Percentiles rank a stretch among this genome's conserved stretches.
phyloP scores from a whole-genome alignment of 352 stramenopile genomes.

The Pythium sp. region DNA sequence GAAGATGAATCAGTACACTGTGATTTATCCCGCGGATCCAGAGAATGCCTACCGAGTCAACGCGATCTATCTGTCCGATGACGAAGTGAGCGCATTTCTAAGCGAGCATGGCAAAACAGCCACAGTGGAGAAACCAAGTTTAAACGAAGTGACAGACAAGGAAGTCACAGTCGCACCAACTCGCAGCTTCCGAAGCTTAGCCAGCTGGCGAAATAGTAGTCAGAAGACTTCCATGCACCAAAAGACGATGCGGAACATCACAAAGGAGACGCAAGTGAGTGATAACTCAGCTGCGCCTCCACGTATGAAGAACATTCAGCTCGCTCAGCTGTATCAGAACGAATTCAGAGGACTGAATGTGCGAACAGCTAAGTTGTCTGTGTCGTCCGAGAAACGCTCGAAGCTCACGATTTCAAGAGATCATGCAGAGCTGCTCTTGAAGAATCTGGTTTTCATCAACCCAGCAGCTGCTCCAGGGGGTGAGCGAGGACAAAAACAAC shows the following conservation, averaged over 20 bases:
- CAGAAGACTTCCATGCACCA: slow-evolving; percentile 24
- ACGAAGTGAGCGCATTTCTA: slow-evolving; percentile 38
- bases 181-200: slow-evolving; percentile 9
- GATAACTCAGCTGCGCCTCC: background rate
- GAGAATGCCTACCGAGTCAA: slow-evolving; percentile 36
- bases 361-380: slow-evolving; percentile 31
- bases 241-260: slow-evolving; percentile 7
- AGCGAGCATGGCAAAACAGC: slow-evolving; percentile 6
- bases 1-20: slow-evolving; percentile 55
- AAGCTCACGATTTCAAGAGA: slow-evolving; percentile 39
- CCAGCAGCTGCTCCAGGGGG: slow-evolving; percentile 3
- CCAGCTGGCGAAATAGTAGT: slow-evolving; percentile 23
- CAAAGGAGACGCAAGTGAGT: background rate
- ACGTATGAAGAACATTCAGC: slow-evolving; percentile 5
- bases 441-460: slow-evolving; percentile 45
- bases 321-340: slow-evolving; percentile 42
- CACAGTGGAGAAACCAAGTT: background rate
- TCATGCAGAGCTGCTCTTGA: slow-evolving; percentile 43
- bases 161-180: background rate
- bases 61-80: slow-evolving; percentile 52
- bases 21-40: slow-evolving; percentile 35
- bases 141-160: background rate
- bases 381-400: slow-evolving; percentile 35
- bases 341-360: slow-evolving; percentile 45
- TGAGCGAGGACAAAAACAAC: background rate